These are phyloP conservation scores for Russula olivacea DNA, from an alignment of 768 basidiomycete species.

Conservation along the genomic window DNA sequence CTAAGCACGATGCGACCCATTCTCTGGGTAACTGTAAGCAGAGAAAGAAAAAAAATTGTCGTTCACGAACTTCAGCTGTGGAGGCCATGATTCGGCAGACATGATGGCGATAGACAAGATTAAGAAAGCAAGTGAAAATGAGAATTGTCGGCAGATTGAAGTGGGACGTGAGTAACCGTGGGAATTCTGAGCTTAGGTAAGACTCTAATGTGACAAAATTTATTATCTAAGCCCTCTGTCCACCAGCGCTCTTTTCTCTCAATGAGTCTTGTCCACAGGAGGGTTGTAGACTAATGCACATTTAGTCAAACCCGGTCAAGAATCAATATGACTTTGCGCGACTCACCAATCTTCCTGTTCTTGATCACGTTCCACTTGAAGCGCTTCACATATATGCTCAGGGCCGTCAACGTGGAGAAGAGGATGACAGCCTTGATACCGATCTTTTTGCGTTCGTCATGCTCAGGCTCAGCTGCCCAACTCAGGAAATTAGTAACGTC, in stretches of 20 bases:
- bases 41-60: slow-evolving; percentile 18
- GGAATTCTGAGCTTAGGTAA: slow-evolving; percentile 2
- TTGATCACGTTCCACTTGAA: slow-evolving; percentile 94
- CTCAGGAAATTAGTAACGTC: slow-evolving; percentile 92
- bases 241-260: slow-evolving; percentile 6
- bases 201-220: slow-evolving; percentile 9
- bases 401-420: slow-evolving; percentile 74
- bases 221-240: slow-evolving; percentile 14
- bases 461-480: slow-evolving; percentile 98
- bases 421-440: slow-evolving; percentile 95
- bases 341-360: slow-evolving; percentile 86
- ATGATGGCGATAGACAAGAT: slow-evolving; percentile 32
- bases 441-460: slow-evolving; percentile 95
- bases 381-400: slow-evolving; percentile 87
- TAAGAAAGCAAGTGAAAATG: neutral
- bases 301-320: slow-evolving; percentile 9
- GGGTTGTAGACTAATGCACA: slow-evolving; percentile 51
- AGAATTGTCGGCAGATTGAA: neutral
- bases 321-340: neutral
- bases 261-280: slow-evolving; percentile 46
- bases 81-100: slow-evolving; percentile 79
- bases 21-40: slow-evolving; percentile 47
- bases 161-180: neutral
- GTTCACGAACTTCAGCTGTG: slow-evolving; percentile 59
- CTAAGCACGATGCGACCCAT: slow-evolving; percentile 92